Evolutionary conservation across 2,329 filamentous ascomycete species (phyloP), one percentile per base, ranked within the genome.

Genomic region (Mollisiaceae sp.): DNA sequence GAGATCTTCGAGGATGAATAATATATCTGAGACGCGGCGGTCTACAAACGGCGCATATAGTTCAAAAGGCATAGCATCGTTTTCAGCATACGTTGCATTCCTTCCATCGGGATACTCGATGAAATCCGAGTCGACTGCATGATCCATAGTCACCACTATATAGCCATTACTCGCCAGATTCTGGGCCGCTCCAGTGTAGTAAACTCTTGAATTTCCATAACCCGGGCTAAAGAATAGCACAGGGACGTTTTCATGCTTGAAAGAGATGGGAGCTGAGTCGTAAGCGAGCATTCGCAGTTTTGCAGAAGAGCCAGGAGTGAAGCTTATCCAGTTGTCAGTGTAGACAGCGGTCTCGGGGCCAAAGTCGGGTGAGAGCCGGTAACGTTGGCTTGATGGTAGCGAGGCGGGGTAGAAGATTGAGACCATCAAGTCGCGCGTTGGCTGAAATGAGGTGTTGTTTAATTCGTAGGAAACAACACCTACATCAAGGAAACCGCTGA

Each of bases 181-280:
- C 55, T 73, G 68, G 9, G 71, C 68, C 20, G 75, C 59, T 12
- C 69, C 66, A 47, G 54, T 75, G 65, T 78, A 77, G 11, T 72
- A 43, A 15, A 74, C 60, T 11, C 76, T 67, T 12, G 74, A 70
- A 1, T 62, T 67, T 20, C 73, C 73, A 11, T 68, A 64, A 6
- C 70, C 77, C 1, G 75, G 74, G 0, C 75, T 74, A 59, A 77
- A 78, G 6, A 78, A 59, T 2, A 77, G 39, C 0, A 75, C 52
- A 27, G 76, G 75, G 43, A 69, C 64, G 14, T 58, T 11, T 58
- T 36, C 47, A 20, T 61, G 24, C 0, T n/a, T 47, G 8, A 47
- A 36, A 27, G 41, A 57, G 11, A 70, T 54, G 1, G 63, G 54
- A 11, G 65, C 65, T n/a, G 43, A 39, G 22, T 32, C 22, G 59